Base-by-base conservation (phyloP, 805 yeast species). In the Zygosaccharomyces pseudorouxii region DNA sequence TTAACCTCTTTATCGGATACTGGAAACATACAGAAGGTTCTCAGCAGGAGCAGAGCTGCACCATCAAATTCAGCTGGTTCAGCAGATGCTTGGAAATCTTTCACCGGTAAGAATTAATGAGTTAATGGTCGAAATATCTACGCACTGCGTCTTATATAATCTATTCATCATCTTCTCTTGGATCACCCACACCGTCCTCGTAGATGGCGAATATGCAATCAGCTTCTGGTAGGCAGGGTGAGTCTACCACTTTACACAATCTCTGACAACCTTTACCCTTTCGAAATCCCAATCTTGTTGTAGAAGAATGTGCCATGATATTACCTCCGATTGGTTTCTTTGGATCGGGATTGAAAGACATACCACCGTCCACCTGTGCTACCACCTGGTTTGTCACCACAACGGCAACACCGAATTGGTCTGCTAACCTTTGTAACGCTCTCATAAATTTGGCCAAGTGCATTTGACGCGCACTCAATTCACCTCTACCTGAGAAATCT, bases 321-420 rank as follows among this genome's bases (percentile, higher is more conserved):
- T 93, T 92, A 59, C 99, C 99, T 53, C 99, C 99, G 57, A 93
- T 92, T 14, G 99, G 99, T 67, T 93, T 93, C 68, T 93, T 93
- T 12, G 98, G 97, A 67, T 93, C 99, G 1, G 97, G 96, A 58
- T 90, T 89, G 67, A 82, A 90, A 23, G 80, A 76, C 68, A 75
- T 74, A 37, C 81, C 81, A 61, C 95, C 95, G 63, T 93, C 99
- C 16, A 93, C 99, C 68, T 90, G 97, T 3, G 98, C 97, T 5
- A 89, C 97, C 19, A 93, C 99, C 69, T 93, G 99, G 70, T 93
- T 93, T 1, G 95, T 86, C 40, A 93, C 89, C 5, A 93, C 89
- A 8, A 92, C 96, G 0, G 98, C 99, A 49, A 93, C 89, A 40
- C 99, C 99, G 69, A 87, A 93, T 71, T 92, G 98, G 68, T 93